Evolutionary conservation across 805 yeast species (phyloP).

Genomic region (Sungouiozyma ichnusensis): DNA sequence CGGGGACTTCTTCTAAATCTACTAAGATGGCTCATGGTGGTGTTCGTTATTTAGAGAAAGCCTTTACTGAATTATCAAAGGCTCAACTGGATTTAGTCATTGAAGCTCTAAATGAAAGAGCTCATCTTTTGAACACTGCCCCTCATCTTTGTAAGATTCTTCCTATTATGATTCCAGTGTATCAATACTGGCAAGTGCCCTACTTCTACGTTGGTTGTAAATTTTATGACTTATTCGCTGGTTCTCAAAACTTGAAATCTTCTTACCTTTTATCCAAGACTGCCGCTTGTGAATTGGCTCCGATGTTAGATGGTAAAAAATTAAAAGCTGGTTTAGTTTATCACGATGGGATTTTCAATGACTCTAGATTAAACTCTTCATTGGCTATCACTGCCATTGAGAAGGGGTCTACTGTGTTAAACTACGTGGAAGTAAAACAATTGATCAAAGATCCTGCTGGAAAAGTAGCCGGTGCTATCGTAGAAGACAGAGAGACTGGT

Average conservation of each 20-base stretch:
- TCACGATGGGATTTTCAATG: constrained; percentile 93
- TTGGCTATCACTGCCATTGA: constrained; percentile 79
- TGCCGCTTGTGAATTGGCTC: constrained; percentile 64
- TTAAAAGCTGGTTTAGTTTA: constrained; percentile 87
- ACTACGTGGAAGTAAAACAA: constrained; percentile 74
- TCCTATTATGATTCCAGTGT: constrained; percentile 94
- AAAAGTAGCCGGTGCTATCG: constrained; percentile 65
- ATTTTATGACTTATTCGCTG: constrained; percentile 88
- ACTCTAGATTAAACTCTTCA: constrained; percentile 79
- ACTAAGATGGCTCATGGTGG: constrained; percentile 98
- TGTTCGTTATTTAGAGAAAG: constrained; percentile 89
- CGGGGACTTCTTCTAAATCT: constrained; percentile 87
- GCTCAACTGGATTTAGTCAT: constrained; percentile 81
- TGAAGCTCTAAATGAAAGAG: constrained; percentile 82
- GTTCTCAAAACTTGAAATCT: constrained; percentile 69
- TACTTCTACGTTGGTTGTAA: constrained; percentile 87
- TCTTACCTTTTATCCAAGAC: constrained; percentile 63
- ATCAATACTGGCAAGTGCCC: constrained; percentile 92
- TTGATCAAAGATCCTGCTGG: constrained; percentile 55
- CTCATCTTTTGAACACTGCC: constrained; percentile 77
- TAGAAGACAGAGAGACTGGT: constrained; percentile 61
- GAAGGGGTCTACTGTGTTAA: constrained; percentile 80
- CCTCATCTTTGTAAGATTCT: constrained; percentile 80
- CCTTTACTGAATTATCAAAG: constrained; percentile 82
- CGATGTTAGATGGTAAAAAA: constrained; percentile 68